These are phyloP conservation scores for Lachancea meyersii DNA, from an alignment of 805 yeast genomes.

Conservation along the genomic window DNA sequence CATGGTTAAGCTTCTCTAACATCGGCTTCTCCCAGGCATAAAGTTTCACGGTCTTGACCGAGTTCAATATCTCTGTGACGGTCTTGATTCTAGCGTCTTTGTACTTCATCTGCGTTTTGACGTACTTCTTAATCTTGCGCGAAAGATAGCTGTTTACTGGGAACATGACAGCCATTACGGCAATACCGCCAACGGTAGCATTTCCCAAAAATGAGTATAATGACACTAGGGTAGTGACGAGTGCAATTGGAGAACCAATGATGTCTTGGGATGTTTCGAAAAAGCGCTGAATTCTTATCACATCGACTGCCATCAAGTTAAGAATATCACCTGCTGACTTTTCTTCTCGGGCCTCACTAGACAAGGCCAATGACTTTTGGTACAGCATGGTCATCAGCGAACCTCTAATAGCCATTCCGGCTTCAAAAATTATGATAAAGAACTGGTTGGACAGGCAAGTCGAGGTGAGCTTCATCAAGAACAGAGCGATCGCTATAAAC, in stretches of 20 bases:
- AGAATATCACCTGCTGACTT: slow-evolving; percentile 73
- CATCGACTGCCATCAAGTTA: slow-evolving; percentile 74
- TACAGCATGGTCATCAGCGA: slow-evolving; percentile 63
- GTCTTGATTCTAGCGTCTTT: slow-evolving; percentile 56
- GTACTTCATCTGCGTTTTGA: slow-evolving; percentile 52
- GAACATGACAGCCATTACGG: slow-evolving; percentile 47
- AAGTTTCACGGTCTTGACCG: slow-evolving; percentile 58
- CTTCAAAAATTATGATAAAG: slow-evolving; percentile 48
- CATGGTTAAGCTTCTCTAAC: slow-evolving; percentile 43
- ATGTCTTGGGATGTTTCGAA: slow-evolving; percentile 48
- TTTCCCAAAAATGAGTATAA: slow-evolving; percentile 51
- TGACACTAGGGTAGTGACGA: slow-evolving; percentile 48
- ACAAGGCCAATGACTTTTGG: slow-evolving; percentile 61
- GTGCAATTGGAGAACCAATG: slow-evolving; percentile 53
- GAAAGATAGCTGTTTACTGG: slow-evolving; percentile 51
- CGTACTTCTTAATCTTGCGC: slow-evolving; percentile 39
- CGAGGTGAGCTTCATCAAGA: slow-evolving; percentile 51
- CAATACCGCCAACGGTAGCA: slow-evolving; percentile 53
- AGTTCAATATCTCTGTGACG: slow-evolving; percentile 52
- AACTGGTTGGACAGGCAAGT: slow-evolving; percentile 66
- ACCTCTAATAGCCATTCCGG: slow-evolving; percentile 60
- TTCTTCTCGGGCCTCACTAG: slow-evolving; percentile 55
- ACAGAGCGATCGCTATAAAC: slow-evolving; percentile 57
- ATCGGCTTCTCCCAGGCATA: slow-evolving; percentile 69
- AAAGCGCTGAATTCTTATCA: slow-evolving; percentile 54